Evolutionary conservation across 768 basidiomycete genomes (phyloP).

Genomic region (Panaeolus papilionaceus): DNA sequence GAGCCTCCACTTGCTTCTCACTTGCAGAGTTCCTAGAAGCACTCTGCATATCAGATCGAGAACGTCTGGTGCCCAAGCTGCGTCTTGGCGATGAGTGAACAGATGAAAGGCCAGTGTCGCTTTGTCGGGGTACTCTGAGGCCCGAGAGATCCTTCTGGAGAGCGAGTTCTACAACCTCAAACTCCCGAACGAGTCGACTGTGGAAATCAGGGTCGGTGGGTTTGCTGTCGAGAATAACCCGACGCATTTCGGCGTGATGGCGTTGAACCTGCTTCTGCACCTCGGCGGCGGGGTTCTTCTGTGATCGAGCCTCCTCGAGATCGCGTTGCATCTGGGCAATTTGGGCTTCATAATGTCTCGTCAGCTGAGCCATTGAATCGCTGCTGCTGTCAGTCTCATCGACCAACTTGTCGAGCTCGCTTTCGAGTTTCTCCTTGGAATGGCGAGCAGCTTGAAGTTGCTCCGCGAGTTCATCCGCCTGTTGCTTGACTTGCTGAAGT

Average conservation of each 20-base stretch:
- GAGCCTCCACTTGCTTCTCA: constrained; percentile 55
- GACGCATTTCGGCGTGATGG: constrained; percentile 75
- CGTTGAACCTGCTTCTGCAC: constrained; percentile 69
- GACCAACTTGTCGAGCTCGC: constrained; percentile 69
- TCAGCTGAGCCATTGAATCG: constrained; percentile 61
- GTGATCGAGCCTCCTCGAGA: constrained; percentile 60
- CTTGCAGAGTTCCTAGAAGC: constrained; percentile 16
- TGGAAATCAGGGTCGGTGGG: constrained; percentile 69
- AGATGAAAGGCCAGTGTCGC: constrained; percentile 27
- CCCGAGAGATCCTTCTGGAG: constrained; percentile 56
- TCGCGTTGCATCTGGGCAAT: constrained; percentile 69
- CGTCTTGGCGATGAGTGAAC: constrained; percentile 22
- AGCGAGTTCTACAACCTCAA: constrained; percentile 65
- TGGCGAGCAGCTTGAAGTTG: constrained; percentile 59
- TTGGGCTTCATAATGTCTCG: constrained; percentile 67
- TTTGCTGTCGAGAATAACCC: constrained; percentile 62
- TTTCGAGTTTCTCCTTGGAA: constrained; percentile 70
- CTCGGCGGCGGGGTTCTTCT: constrained; percentile 53
- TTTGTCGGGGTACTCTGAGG: constrained; percentile 34
- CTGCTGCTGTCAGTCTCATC: constrained; percentile 58
- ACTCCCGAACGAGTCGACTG: constrained; percentile 63
- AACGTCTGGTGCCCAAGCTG: constrained; percentile 33
- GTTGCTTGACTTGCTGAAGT: constrained; percentile 58
- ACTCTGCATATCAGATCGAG: constrained; percentile 2
- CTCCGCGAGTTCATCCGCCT: constrained; percentile 60